Evolutionary conservation across 2,329 filamentous ascomycete species (phyloP), one percentile per base, ranked within the genome.

Genomic region (Colletotrichum plurivorum): DNA sequence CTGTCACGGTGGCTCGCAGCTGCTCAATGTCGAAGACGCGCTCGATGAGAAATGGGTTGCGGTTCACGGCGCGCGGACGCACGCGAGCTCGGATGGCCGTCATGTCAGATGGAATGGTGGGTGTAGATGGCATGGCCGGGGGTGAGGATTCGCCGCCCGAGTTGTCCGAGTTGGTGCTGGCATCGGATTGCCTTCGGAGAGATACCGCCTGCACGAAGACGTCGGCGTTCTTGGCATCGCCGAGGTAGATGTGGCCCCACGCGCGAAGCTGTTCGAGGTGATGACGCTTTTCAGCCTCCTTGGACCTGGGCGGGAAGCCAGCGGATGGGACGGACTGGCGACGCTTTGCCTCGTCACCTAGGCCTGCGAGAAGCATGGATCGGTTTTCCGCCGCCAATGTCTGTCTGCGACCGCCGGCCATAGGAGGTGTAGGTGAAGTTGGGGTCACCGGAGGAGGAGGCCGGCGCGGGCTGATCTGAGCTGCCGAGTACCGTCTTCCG

Each of bases 11-110:
- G 9, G 82, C 78, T 53, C 83, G 80, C 10, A 89, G 76, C 69
- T 83, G 78, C 27, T 83, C 78, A 15, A 88, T 76, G 68, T 88
- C 81, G 68, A 90, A 87, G 18, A 80, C 82, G 36, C 86, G 82
- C 71, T 83, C 81, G 18, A 90, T 78, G 0, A 84, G 72, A 71
- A 88, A 84, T 1, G 86, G 79, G 55, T 82, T 81, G 18, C 81
- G 78, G 2, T 82, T 80, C 5, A 78, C 75, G 18, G 76, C 74
- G 43, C 76, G 78, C 16, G 86, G 84, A 6, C 80, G 72, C 9
- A 88, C 79, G 15, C 82, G 77, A 2, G 83, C 84, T 16, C 84
- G 80, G 55, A 87, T 80, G 2, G 76, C 80, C 13, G 83, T 73
- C 12, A 63, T 58, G 31, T 63, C 31, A 46, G 69, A 49, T 25